Conservation (phyloP, 768 basidiomycete genomes). For the Collybiopsis confluens region DNA sequence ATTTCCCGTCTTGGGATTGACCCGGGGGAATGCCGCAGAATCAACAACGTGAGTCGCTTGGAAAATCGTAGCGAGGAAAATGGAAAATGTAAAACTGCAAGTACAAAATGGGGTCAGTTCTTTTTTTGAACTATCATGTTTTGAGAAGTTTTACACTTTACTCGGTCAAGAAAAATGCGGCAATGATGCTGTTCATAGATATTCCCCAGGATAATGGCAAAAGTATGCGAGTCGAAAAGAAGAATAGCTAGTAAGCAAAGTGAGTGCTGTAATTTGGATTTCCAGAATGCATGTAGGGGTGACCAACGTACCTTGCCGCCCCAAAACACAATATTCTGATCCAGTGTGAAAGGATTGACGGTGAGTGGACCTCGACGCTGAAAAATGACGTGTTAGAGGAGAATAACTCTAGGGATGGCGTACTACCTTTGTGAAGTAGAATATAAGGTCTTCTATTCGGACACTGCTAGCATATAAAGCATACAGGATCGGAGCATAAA, state of each 20-base stretch:
- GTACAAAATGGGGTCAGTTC: no score
- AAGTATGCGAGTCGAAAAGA: not conserved
- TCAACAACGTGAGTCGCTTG: slow-evolving; percentile 1
- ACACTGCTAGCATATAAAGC: not conserved
- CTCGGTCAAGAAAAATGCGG: slow-evolving; percentile 1
- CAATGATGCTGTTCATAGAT: not conserved
- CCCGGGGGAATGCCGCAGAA: not conserved
- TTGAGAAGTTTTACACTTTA: no score
- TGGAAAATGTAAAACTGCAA: not conserved
- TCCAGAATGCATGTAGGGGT: not conserved
- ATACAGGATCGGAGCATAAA: not conserved
- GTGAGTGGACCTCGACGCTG: slow-evolving; percentile 2
- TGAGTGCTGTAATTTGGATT: no score
- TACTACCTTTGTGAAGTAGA: no score
- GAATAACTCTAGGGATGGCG: no score
- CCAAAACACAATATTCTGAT: not conserved
- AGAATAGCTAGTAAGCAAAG: not conserved
- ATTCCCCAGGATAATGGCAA: not conserved
- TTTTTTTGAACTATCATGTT: no score
- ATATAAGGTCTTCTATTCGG: slow-evolving; percentile 1
- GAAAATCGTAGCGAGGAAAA: not conserved
- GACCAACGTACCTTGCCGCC: slow-evolving; percentile 2
- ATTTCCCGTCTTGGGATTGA: not conserved
- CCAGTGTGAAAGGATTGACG: not conserved
- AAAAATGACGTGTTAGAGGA: not conserved